phyloP scores from a whole-genome alignment of 1,139 yeast species.

The Yarrowia galli region DNA sequence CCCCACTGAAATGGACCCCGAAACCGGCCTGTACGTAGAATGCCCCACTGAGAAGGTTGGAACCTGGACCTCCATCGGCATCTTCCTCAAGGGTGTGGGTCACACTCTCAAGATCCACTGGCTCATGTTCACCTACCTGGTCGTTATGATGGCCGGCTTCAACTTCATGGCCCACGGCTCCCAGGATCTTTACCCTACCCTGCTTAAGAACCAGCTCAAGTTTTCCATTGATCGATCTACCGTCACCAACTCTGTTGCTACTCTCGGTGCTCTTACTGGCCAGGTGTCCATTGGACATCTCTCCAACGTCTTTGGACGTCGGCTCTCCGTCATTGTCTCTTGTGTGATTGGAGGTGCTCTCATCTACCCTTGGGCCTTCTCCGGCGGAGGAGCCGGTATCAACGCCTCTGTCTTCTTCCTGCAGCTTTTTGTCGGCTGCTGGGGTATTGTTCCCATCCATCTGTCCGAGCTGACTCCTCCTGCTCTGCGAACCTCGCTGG shows the following conservation, averaged over 20 bases:
- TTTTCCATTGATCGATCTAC: slow-evolving; percentile 63
- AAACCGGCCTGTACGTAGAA: slow-evolving; percentile 37
- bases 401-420: slow-evolving; percentile 81
- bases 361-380: slow-evolving; percentile 77
- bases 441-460: slow-evolving; percentile 87
- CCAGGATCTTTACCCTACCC: slow-evolving; percentile 70
- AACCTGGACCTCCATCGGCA: slow-evolving; percentile 41
- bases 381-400: slow-evolving; percentile 58
- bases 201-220: slow-evolving; percentile 61
- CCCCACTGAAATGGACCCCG: slow-evolving; percentile 36
- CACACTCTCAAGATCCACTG: slow-evolving; percentile 51
- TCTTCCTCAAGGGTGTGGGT: slow-evolving; percentile 42
- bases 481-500: slow-evolving; percentile 72
- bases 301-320: slow-evolving; percentile 66
- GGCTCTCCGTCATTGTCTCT: slow-evolving; percentile 63
- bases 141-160: slow-evolving; percentile 58
- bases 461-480: slow-evolving; percentile 81
- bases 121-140: slow-evolving; percentile 56
- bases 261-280: slow-evolving; percentile 72
- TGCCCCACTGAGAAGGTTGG: background rate
- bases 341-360: slow-evolving; percentile 72
- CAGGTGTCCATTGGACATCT: slow-evolving; percentile 69
- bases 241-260: slow-evolving; percentile 73
- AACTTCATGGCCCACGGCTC: slow-evolving; percentile 65
- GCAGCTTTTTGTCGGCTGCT: slow-evolving; percentile 83